Base-by-base conservation (phyloP, 352 stramenopile species). In the Elongisporangium senticosum region DNA sequence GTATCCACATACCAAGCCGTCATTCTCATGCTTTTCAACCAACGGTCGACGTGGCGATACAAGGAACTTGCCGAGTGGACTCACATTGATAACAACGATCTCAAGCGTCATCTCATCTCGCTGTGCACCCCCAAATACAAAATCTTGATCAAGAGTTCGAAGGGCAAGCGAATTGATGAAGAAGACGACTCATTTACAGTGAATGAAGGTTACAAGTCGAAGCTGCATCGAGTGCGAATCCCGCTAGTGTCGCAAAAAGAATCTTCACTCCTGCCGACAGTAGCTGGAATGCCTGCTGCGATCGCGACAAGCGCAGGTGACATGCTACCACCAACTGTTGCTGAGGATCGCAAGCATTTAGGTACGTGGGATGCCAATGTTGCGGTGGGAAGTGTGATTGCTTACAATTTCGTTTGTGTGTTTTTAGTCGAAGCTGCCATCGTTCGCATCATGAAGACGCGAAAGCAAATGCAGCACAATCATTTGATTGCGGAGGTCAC, bases 1-100 rank as follows among this genome's bases (percentile, higher is more conserved):
- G 96, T 99, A 22, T 98, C 95, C 20, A 99, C 97, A 7, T 99
- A 99, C 68, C 96, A 99, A 78, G 98, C 98, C 66, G 97, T 97
- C 56, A 98, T 99, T 49, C 77, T 99, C 26, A 87, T 98, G 67
- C 69, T 99, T 7, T 99, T 99, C 79, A 99, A 99, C 70, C 77
- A 89, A 33, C 68, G 75, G 13, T 83, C 87, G 0, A 64, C 69
- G 28, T 92, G 78, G 82, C 63, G 71, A 10, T 92, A 98, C 54
- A 83, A 88, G 19, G 82, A 98, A 11, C 96, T 99, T 43, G 67
- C 83, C 24, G 79, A 95, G 33, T 71, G 78, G 53, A 98, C 95
- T 0, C 68, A 86, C 28, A 98, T 99, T 56, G 84, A 95, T 6
- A 59, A 69, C 13, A 79, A 74, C 39, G 90, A 98, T 59, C 51